A percentile compares a stretch with the other conserved stretches of the same genome.
phyloP scores from a whole-genome alignment of 345 rosid genomes.

The Brassica napus region DNA sequence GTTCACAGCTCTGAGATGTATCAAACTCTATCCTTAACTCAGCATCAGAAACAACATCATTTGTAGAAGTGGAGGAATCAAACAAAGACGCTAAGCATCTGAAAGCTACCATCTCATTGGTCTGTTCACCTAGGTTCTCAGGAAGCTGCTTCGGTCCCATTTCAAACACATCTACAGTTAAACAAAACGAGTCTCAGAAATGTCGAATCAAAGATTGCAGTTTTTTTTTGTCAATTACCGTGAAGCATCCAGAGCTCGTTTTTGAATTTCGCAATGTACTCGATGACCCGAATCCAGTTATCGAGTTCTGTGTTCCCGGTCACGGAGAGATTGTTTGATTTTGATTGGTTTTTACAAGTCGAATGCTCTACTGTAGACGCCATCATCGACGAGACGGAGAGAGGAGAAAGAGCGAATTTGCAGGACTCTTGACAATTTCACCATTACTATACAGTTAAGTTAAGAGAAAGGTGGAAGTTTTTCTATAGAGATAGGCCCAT shows the following conservation, averaged over 20 bases:
- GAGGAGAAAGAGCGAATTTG: slow-evolving; percentile 1
- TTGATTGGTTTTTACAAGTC: not conserved
- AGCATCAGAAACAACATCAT: slow-evolving; percentile 18
- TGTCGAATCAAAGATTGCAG: too few relatives aligned
- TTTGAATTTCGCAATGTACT: slow-evolving; percentile 38
- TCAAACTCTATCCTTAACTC: slow-evolving; percentile 31
- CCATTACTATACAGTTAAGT: not conserved
- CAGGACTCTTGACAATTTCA: not conserved
- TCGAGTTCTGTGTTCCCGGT: slow-evolving; percentile 30
- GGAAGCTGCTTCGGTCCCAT: slow-evolving; percentile 39
- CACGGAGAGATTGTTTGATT: slow-evolving; percentile 9
- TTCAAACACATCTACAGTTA: slow-evolving; percentile 39
- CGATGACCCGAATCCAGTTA: slow-evolving; percentile 35
- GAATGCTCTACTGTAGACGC: not conserved
- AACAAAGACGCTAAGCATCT: slow-evolving; percentile 36
- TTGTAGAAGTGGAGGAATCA: slow-evolving; percentile 8
- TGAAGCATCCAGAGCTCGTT: slow-evolving; percentile 35
- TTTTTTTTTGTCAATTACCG: slow-evolving; percentile 19
- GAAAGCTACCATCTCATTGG: slow-evolving; percentile 40
- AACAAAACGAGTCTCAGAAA: too few relatives aligned
- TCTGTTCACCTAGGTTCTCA: slow-evolving; percentile 34
- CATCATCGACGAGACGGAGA: slow-evolving; percentile 14
- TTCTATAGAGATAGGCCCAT: not conserved
- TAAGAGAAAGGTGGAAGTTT: not conserved
- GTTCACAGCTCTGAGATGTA: slow-evolving; percentile 27